These are phyloP conservation scores for Larix sibirica DNA, from an alignment of 83 land plant species.

Conservation along the genomic window DNA sequence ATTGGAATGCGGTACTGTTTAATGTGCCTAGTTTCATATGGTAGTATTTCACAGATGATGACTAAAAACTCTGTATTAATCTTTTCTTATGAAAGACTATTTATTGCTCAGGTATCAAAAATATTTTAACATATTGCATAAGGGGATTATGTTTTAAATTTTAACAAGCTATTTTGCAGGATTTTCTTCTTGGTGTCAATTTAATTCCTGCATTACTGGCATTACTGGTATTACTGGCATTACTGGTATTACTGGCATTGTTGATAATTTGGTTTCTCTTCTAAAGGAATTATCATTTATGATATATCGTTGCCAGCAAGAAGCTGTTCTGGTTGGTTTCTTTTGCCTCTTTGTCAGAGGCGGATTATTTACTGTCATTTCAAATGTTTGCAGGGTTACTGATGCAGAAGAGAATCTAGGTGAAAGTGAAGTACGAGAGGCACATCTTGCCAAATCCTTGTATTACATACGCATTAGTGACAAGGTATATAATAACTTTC, in stretches of 20 bases:
- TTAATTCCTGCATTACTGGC: too few species aligned
- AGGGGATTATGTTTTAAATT: too few species aligned
- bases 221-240: not conserved
- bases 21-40: too few species aligned
- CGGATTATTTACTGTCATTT: not conserved
- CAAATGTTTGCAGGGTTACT: constrained; percentile 47
- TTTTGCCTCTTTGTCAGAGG: not conserved
- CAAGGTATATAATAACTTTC: constrained; percentile 41
- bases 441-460: constrained; percentile 87
- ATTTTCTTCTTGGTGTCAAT: too few species aligned
- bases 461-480: constrained; percentile 82
- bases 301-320: not conserved
- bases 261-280: constrained; percentile 13
- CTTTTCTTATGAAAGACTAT: too few species aligned
- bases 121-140: too few species aligned
- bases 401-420: constrained; percentile 98
- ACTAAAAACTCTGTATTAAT: too few species aligned
- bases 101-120: too few species aligned
- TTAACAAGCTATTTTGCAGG: too few species aligned
- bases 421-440: constrained; percentile 98
- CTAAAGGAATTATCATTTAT: not conserved
- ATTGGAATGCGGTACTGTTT: too few species aligned
- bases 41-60: too few species aligned
- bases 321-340: not conserved
- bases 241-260: not conserved